These are phyloP conservation scores for Clarireedia monteithiana DNA, from an alignment of 2,329 filamentous ascomycete genomes.

Conservation along the genomic window DNA sequence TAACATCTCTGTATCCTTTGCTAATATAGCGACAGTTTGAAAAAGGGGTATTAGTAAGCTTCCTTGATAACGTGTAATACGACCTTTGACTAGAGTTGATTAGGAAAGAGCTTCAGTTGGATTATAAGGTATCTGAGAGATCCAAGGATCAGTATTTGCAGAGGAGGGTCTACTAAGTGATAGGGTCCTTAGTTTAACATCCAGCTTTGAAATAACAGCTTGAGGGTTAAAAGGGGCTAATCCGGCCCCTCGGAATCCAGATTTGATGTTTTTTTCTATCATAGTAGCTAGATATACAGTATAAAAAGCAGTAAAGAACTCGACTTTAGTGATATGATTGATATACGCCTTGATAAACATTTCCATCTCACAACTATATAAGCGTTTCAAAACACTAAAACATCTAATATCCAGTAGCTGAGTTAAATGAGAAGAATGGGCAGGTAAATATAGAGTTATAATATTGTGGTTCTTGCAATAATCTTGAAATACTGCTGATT, in stretches of 20 bases:
- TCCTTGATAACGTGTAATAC: too few species aligned
- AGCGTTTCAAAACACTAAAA: slow-evolving; percentile 32
- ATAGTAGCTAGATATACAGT: slow-evolving; percentile 22
- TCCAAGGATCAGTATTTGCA: too few species aligned
- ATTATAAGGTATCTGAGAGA: too few species aligned
- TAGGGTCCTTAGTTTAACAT: too few species aligned
- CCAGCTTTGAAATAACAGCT: slow-evolving; percentile 29
- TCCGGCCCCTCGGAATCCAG: slow-evolving; percentile 25
- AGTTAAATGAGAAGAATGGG: slow-evolving; percentile 31
- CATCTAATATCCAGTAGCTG: slow-evolving; percentile 34
- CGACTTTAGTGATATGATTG: slow-evolving; percentile 27
- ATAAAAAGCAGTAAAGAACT: slow-evolving; percentile 25
- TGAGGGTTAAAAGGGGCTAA: slow-evolving; percentile 15
- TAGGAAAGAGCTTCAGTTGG: too few species aligned
- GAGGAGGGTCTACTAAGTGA: too few species aligned
- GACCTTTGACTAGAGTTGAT: too few species aligned
- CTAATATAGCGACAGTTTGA: too few species aligned
- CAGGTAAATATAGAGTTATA: slow-evolving; percentile 23
- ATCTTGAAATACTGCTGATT: background rate
- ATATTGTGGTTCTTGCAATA: slow-evolving; percentile 31
- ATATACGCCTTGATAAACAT: slow-evolving; percentile 24
- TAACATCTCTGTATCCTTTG: too few species aligned
- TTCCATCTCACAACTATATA: slow-evolving; percentile 27
- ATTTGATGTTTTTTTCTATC: slow-evolving; percentile 23
- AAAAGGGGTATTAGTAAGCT: too few species aligned